Evolutionary conservation across 176 grass and related monocot species (phyloP).

Genomic region (Neostapfia colusana): DNA sequence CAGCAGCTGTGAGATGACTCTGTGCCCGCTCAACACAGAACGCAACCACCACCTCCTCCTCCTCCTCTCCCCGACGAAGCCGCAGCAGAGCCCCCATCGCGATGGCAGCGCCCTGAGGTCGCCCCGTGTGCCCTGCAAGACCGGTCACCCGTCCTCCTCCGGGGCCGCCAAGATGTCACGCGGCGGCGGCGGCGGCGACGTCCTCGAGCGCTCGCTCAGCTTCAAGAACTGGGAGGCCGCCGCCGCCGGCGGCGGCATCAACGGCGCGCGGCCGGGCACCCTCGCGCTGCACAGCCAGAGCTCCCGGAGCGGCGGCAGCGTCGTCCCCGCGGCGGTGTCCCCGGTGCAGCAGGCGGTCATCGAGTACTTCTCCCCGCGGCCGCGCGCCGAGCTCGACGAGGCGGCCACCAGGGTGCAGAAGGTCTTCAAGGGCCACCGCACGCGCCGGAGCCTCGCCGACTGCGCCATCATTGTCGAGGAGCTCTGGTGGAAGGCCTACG

Average conservation of each 20-base stretch:
- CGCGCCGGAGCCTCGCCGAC: conserved; percentile 85
- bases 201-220: conserved; percentile 71
- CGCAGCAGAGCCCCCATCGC: not conserved
- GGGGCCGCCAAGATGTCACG: conserved; percentile 41
- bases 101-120: conserved; percentile 45
- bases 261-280: conserved; percentile 39
- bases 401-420: conserved; percentile 84
- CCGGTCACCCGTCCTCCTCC: not conserved
- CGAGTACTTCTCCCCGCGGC: conserved; percentile 68
- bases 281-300: conserved; percentile 19
- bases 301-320: not conserved
- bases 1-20: conserved; percentile 30
- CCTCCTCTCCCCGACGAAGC: conserved; percentile 39
- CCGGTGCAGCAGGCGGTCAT: conserved; percentile 31
- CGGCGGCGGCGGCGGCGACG: conserved; percentile 21
- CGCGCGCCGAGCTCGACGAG: conserved; percentile 60
- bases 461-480: conserved; percentile 90
- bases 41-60: conserved; percentile 24
- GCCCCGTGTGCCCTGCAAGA: conserved; percentile 40
- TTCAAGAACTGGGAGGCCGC: conserved; percentile 85
- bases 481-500: conserved; percentile 92
- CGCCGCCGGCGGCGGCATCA: conserved; percentile 26
- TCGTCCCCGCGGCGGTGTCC: not conserved
- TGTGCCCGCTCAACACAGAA: conserved; percentile 53
- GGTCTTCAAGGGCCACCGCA: conserved; percentile 87